Evolutionary conservation across 495 filamentous ascomycete species (phyloP).

Genomic region (Neurospora sp.): DNA sequence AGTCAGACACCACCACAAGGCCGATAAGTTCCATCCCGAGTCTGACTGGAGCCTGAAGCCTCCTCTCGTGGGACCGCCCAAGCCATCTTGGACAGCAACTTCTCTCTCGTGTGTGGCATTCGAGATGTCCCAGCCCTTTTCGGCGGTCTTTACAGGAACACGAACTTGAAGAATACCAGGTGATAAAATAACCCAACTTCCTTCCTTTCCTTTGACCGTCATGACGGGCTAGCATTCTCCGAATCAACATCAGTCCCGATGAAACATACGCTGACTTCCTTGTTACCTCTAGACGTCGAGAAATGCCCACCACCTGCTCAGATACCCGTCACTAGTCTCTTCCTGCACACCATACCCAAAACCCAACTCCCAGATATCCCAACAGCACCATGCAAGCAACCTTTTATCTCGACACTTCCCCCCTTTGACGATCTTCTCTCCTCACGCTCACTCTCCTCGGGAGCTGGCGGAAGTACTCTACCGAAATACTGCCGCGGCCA

Average conservation of each 20-base stretch:
- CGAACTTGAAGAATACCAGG: background rate
- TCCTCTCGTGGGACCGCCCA: too few relatives aligned
- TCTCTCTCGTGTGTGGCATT: too few relatives aligned
- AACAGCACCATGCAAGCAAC: too few relatives aligned
- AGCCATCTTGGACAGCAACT: too few relatives aligned
- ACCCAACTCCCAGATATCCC: background rate
- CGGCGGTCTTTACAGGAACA: background rate
- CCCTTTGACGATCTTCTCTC: too few relatives aligned
- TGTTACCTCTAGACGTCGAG: background rate
- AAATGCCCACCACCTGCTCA: background rate
- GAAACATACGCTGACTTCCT: background rate
- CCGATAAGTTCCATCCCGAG: too few relatives aligned
- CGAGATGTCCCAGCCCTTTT: background rate
- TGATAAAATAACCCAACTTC: background rate
- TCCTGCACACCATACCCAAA: background rate
- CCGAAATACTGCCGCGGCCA: background rate
- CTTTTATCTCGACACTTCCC: too few relatives aligned
- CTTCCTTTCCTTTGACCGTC: background rate
- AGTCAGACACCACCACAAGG: too few relatives aligned
- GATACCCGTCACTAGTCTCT: background rate
- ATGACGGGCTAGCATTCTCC: background rate
- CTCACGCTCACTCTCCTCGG: background rate
- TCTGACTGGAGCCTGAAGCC: too few relatives aligned
- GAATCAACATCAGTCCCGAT: background rate
- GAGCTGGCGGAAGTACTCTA: background rate